Evolutionary conservation across 495 filamentous ascomycete genomes (phyloP).

Genomic region (Friedmanniomyces simplex): DNA sequence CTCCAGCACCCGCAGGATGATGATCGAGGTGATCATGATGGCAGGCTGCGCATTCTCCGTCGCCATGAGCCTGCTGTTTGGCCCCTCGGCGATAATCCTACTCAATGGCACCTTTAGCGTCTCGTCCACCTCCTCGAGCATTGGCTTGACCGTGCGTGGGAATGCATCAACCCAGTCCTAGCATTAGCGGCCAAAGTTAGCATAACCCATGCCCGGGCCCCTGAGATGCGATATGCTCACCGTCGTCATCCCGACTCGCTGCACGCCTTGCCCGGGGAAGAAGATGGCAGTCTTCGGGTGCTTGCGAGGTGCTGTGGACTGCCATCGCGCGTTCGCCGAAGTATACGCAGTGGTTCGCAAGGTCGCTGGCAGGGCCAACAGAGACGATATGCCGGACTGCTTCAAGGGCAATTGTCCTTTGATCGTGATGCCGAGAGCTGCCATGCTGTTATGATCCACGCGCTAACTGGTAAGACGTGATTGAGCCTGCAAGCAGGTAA

Average conservation of each 20-base stretch:
- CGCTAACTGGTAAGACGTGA: too few relatives aligned
- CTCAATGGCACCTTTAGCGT: conserved; percentile 59
- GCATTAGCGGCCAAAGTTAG: too few relatives aligned
- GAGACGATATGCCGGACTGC: background rate
- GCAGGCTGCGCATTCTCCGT: conserved; percentile 90
- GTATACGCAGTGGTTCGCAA: conserved; percentile 10
- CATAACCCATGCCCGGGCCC: background rate
- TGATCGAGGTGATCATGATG: conserved; percentile 85
- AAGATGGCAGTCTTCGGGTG: conserved; percentile 34
- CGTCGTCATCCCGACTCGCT: conserved; percentile 78
- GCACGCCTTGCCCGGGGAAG: conserved; percentile 51
- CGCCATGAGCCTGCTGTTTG: conserved; percentile 60
- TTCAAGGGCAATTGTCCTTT: background rate
- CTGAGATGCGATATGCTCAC: background rate
- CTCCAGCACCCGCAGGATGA: conserved; percentile 85
- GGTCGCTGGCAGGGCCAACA: conserved; percentile 8
- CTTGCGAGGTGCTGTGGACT: conserved; percentile 14
- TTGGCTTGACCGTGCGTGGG: conserved; percentile 55
- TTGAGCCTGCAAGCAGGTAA: too few relatives aligned
- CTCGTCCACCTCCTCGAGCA: conserved; percentile 76
- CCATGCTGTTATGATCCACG: too few relatives aligned
- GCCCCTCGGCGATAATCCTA: conserved; percentile 68
- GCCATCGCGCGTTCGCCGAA: background rate
- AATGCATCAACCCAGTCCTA: conserved; percentile 73
- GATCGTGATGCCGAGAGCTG: too few relatives aligned